Base-by-base conservation (phyloP, 2,329 filamentous ascomycete genomes). In the Emergomyces africanus region DNA sequence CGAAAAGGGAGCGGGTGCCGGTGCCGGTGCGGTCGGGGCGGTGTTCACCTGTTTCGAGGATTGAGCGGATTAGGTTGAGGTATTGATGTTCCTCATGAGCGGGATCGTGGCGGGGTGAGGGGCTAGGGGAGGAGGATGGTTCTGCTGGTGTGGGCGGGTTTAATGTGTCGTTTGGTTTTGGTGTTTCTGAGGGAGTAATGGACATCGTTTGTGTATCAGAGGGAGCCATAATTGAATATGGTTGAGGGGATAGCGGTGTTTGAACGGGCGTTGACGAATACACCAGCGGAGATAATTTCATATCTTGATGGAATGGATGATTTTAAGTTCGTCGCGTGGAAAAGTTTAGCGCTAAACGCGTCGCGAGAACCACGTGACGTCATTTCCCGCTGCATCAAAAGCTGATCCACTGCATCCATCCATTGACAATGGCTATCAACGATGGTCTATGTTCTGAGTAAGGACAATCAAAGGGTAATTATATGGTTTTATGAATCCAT, bases 1-100 rank as follows among this genome's bases (percentile, higher is more conserved):
- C 92, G 68, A 96, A 96, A 64, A 97, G 80, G 10, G 90, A 90
- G 69, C 85, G 83, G 12, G 94, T 99, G 59, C 94, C 94, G 3
- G 94, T 99, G 57, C 94, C 94, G 3, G 94, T 99, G 66, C 89
- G 82, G 72, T 99, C 94, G 37, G 90, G 90, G 20, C 94, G 86
- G 70, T 90, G 86, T 73, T 99, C 94, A 68, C 94, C 94, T 30
- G 83, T 77, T 18, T 84, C 78, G 18, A 99, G 80, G 68, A 97
- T 96, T 65, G 89, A 83, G 64, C 85, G 86, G 63, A 97, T 90
- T 30, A 99, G 81, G 67, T 92, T 82, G 61, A 99, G 85, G 72
- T 99, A 99, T 75, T 97, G 94, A 69, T 90, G 79, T 76, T 99
- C 94, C 77, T 97, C 91, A 69, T 96, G 90, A 14, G 61, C 50